Percentiles rank a stretch among this genome's conserved stretches.
These are phyloP conservation scores for Moricandia moricandioides DNA, from an alignment of 345 rosid species.

Conservation along the genomic window DNA sequence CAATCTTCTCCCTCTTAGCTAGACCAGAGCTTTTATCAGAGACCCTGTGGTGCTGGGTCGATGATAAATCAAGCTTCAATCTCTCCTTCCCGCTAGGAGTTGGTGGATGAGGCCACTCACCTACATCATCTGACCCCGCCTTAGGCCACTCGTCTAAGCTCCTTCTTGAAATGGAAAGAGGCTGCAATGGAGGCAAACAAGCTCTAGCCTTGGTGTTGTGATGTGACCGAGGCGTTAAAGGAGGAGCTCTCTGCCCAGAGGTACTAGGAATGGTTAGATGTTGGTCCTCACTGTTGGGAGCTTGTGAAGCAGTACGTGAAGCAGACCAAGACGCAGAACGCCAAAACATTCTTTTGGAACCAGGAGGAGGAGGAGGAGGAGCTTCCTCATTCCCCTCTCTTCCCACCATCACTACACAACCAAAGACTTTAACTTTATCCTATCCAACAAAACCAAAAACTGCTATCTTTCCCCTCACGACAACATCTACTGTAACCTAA, in stretches of 20 bases:
- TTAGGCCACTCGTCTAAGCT: constrained; percentile 99
- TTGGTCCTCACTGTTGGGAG: constrained; percentile 49
- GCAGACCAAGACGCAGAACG: constrained; percentile 98
- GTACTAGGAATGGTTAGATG: constrained; percentile 40
- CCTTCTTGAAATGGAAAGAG: constrained; percentile 80
- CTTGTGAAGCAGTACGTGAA: constrained; percentile 67
- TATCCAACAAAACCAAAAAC: constrained; percentile 20
- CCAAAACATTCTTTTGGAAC: constrained; percentile 80
- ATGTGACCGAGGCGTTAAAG: constrained; percentile 87
- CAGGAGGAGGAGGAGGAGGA: constrained; percentile 50
- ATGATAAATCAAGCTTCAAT: constrained; percentile 84
- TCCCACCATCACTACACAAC: constrained; percentile 64
- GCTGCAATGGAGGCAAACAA: constrained; percentile 94
- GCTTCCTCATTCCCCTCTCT: constrained; percentile 64
- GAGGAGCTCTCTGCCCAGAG: constrained; percentile 57
- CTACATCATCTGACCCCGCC: constrained; percentile 91
- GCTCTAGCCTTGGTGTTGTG: constrained; percentile 83
- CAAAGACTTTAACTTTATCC: constrained; percentile 24
- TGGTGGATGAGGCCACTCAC: constrained; percentile 94
- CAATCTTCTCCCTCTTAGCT: constrained; percentile 88
- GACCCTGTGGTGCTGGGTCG: constrained; percentile 52
- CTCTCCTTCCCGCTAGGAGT: constrained; percentile 84
- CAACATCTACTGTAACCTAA: constrained; percentile 20
- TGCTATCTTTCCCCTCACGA: constrained; percentile 11
- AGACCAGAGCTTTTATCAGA: constrained; percentile 69